phyloP scores from a whole-genome alignment of 495 filamentous ascomycete genomes.

The Astrothelium macrocarpum region DNA sequence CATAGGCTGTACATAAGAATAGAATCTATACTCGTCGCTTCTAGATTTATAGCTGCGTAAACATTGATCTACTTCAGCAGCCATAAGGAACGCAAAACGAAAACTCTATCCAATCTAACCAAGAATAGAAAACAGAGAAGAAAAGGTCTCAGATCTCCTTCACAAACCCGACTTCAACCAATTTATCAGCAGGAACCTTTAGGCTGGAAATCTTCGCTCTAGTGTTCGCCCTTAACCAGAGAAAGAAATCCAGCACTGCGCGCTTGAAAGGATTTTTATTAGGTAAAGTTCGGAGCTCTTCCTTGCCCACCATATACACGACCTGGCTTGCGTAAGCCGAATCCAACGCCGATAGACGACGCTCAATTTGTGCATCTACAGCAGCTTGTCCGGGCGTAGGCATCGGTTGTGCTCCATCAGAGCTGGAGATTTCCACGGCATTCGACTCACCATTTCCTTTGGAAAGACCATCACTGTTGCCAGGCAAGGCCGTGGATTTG shows the following conservation, averaged over 20 bases:
- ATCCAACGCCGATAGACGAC: conserved; percentile 33
- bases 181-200: conserved; percentile 47
- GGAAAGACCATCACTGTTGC: not conserved
- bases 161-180: conserved; percentile 63
- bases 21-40: too few species aligned
- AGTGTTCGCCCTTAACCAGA: conserved; percentile 64
- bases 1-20: too few species aligned
- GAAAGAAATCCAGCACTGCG: conserved; percentile 44
- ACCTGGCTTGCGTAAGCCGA: conserved; percentile 51
- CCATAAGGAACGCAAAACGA: too few species aligned
- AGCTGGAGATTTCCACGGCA: not conserved
- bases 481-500: conserved; percentile 11
- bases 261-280: conserved; percentile 38
- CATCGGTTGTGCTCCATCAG: not conserved
- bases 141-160: conserved; percentile 37
- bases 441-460: not conserved
- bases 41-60: too few species aligned
- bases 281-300: conserved; percentile 50
- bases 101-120: too few species aligned
- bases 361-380: not conserved
- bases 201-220: conserved; percentile 54
- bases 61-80: too few species aligned
- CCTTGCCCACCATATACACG: conserved; percentile 63
- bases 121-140: not conserved
- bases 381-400: not conserved